Percentiles rank a stretch among this genome's conserved stretches.
Conservation (phyloP, 2,329 filamentous ascomycete species). For the Biscogniauxia marginata region DNA sequence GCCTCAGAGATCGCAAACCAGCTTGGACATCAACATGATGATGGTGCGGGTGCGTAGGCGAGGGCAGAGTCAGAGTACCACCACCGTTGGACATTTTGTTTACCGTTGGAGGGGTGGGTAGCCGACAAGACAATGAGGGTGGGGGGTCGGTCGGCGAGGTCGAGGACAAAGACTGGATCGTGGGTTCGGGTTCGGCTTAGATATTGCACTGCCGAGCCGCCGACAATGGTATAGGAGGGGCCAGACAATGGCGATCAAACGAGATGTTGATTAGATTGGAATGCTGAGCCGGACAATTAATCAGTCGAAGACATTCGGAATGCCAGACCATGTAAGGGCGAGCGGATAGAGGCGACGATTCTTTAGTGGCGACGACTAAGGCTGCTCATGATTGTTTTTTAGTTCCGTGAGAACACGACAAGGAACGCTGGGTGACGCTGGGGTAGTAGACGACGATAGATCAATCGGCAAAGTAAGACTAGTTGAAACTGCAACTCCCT, state of each 20-base stretch:
- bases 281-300: conserved; percentile 26
- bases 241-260: conserved; percentile 9
- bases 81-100: conserved; percentile 43
- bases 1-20: conserved; percentile 77
- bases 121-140: conserved; percentile 4
- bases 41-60: conserved; percentile 78
- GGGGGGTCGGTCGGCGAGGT: conserved; percentile 2
- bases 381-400: conserved; percentile 13
- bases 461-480: conserved; percentile 10
- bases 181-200: conserved; percentile 13
- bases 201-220: conserved; percentile 14
- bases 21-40: conserved; percentile 77
- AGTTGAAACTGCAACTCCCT: conserved; percentile 12
- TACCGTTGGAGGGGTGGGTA: conserved; percentile 6
- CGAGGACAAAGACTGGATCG: not conserved
- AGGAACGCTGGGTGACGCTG: not conserved
- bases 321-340: conserved; percentile 31
- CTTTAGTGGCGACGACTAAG: conserved; percentile 23
- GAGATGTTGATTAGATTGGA: conserved; percentile 21
- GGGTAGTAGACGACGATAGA: conserved; percentile 13
- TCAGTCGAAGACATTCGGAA: conserved; percentile 28
- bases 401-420: not conserved
- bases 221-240: conserved; percentile 19
- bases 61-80: conserved; percentile 76
- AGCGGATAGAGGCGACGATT: conserved; percentile 14